These are phyloP conservation scores for Isatis tinctoria DNA, from an alignment of 345 rosid species.

Conservation along the genomic window DNA sequence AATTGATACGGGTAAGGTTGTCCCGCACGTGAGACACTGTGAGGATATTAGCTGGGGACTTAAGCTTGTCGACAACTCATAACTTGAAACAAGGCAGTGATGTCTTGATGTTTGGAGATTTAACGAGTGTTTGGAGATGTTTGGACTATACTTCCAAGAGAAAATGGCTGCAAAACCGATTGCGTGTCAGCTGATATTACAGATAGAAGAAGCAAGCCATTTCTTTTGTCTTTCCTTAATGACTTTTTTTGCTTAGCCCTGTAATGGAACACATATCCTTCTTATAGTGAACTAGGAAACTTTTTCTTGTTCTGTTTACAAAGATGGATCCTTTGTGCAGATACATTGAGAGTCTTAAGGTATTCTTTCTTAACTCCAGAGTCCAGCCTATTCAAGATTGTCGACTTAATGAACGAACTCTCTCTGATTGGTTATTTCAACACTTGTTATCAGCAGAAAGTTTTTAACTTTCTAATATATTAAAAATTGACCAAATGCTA, in stretches of 20 bases:
- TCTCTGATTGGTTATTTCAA: background rate
- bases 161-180: background rate
- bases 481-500: background rate
- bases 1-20: slow-evolving; percentile 47
- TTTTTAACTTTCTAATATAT: background rate
- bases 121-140: too few relatives aligned
- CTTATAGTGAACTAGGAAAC: background rate
- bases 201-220: too few relatives aligned
- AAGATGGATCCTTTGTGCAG: too few relatives aligned
- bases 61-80: slow-evolving; percentile 50
- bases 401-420: background rate
- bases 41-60: slow-evolving; percentile 80
- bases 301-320: background rate
- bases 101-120: background rate
- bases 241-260: background rate
- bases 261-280: background rate
- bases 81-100: slow-evolving; percentile 7
- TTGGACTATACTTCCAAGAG: background rate
- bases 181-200: background rate
- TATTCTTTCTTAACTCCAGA: background rate
- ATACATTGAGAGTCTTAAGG: background rate
- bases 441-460: background rate
- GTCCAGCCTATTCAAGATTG: background rate
- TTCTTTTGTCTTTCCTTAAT: background rate
- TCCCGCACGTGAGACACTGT: slow-evolving; percentile 63